Conservation (phyloP, 352 stramenopile species). For the Pythium aquatile region DNA sequence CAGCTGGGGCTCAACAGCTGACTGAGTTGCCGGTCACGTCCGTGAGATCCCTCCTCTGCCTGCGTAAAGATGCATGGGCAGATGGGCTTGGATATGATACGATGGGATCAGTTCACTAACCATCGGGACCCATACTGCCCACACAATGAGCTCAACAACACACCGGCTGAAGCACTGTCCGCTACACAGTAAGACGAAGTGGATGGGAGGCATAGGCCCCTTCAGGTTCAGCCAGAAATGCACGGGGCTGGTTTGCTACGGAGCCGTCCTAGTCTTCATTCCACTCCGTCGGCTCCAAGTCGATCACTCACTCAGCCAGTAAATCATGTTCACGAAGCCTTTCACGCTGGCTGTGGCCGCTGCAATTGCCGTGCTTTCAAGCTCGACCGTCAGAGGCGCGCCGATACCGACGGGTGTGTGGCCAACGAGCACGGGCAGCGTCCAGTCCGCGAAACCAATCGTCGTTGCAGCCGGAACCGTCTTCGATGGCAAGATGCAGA, state of each 20-base stretch:
- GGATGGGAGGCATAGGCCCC: neutral
- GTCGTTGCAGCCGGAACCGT: constrained; percentile 35
- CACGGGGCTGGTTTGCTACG: too few species aligned
- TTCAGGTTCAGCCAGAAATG: too few species aligned
- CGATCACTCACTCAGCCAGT: neutral
- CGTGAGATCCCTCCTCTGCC: neutral
- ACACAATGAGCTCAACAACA: neutral
- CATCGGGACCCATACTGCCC: neutral
- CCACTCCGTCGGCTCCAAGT: neutral
- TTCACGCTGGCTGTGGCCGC: neutral
- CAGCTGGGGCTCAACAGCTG: neutral
- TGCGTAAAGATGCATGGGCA: constrained; percentile 2
- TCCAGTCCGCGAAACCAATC: constrained; percentile 30
- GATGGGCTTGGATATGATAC: neutral
- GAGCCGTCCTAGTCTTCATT: neutral
- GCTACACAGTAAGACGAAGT: neutral
- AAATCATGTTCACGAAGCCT: neutral
- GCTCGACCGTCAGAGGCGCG: neutral
- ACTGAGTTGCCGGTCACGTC: neutral
- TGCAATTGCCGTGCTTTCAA: neutral
- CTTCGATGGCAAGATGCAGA: constrained; percentile 58
- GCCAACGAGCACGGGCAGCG: constrained; percentile 24
- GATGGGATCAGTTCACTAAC: neutral
- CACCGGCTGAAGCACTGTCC: neutral
- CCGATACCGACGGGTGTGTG: constrained; percentile 28